Evolutionary conservation across 2,329 filamentous ascomycete genomes (phyloP).

Genomic region (Podosphaera xanthii): DNA sequence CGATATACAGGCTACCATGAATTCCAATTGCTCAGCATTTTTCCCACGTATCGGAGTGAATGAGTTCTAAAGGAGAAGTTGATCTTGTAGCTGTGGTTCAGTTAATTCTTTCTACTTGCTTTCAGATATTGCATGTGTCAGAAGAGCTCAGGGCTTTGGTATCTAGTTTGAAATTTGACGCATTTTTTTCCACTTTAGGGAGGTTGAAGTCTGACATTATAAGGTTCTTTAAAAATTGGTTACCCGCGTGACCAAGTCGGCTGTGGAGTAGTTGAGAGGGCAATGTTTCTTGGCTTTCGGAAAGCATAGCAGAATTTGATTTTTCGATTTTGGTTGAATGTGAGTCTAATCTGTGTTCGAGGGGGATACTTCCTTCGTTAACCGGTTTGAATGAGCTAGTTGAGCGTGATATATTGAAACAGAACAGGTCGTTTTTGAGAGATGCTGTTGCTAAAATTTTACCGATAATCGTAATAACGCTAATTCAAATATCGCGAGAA

Average conservation of each 20-base stretch:
- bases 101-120: background rate
- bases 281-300: too few relatives aligned
- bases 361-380: too few relatives aligned
- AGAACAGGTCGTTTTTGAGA: background rate
- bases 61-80: background rate
- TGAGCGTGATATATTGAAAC: background rate
- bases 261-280: too few relatives aligned
- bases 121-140: background rate
- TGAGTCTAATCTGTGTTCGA: too few relatives aligned
- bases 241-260: too few relatives aligned
- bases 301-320: too few relatives aligned
- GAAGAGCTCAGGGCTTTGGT: background rate
- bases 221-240: too few relatives aligned
- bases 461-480: background rate
- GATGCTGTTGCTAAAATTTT: background rate
- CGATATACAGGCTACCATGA: background rate
- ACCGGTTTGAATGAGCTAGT: too few relatives aligned
- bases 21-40: background rate
- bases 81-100: background rate
- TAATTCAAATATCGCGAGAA: background rate
- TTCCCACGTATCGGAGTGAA: background rate
- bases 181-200: background rate
- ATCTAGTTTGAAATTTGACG: background rate
- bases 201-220: too few relatives aligned
- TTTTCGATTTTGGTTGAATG: too few relatives aligned